A percentile compares a stretch with the other conserved stretches of the same genome.
phyloP scores from a whole-genome alignment of 2,329 filamentous ascomycete genomes.

The Colletotrichum spinosum region DNA sequence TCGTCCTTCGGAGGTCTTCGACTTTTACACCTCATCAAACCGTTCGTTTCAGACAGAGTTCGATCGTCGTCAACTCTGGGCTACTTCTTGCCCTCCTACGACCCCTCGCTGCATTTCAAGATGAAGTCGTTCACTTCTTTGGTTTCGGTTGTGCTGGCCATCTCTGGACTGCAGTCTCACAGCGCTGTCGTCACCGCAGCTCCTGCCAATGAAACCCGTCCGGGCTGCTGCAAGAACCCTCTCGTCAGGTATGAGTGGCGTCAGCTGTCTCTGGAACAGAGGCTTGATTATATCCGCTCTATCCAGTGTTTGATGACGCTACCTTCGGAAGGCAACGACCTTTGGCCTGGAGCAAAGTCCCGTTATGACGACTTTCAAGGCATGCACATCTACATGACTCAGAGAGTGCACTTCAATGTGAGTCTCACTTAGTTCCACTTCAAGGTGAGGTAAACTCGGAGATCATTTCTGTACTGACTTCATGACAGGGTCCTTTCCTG shows the following conservation, averaged over 20 bases:
- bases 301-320: constrained; percentile 30
- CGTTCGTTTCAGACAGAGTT: neutral
- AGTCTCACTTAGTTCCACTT: neutral
- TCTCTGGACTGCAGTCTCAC: neutral
- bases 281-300: constrained; percentile 25
- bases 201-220: neutral
- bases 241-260: neutral
- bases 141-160: neutral
- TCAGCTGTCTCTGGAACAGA: constrained; percentile 19
- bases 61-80: neutral
- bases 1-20: no score
- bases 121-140: neutral
- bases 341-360: constrained; percentile 37
- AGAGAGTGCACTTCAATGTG: constrained; percentile 38
- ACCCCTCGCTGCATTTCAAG: no score
- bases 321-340: constrained; percentile 3
- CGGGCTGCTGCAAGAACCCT: neutral
- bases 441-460: neutral
- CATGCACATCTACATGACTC: constrained; percentile 41
- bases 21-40: no score
- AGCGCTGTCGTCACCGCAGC: neutral
- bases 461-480: neutral
- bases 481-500: neutral
- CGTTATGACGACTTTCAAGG: constrained; percentile 43
- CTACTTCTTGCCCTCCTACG: neutral